phyloP scores from a whole-genome alignment of 106 monocot genomes.

The Dendrobium nobile region DNA sequence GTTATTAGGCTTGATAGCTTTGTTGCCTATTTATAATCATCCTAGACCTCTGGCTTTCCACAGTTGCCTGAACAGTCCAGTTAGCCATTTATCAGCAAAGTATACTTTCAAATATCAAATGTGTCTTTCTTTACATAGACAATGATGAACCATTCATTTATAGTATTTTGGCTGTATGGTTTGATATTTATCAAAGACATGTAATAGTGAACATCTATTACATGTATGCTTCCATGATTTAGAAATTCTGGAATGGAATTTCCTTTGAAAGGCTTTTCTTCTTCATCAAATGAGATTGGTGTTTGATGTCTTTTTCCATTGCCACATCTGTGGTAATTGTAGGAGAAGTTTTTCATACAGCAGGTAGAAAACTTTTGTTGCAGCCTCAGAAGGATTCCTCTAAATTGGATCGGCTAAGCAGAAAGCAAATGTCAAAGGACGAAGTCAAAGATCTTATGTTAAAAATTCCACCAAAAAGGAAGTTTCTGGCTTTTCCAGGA shows the following conservation, averaged over 20 bases:
- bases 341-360: not conserved
- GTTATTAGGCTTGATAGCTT: too few relatives aligned
- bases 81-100: too few relatives aligned
- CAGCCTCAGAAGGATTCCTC: not conserved
- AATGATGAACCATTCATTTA: too few relatives aligned
- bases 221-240: too few relatives aligned
- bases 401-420: not conserved
- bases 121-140: too few relatives aligned
- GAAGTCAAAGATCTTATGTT: not conserved
- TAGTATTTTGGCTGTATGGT: too few relatives aligned
- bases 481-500: slow-evolving; percentile 14
- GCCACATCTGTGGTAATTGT: not conserved
- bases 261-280: not conserved
- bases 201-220: too few relatives aligned
- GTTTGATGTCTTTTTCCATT: not conserved
- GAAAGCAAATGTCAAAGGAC: not conserved
- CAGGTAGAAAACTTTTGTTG: slow-evolving; percentile 10
- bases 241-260: not conserved
- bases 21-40: too few relatives aligned
- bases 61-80: too few relatives aligned
- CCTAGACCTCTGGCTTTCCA: too few relatives aligned
- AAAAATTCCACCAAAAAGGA: not conserved
- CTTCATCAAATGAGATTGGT: not conserved
- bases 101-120: too few relatives aligned
- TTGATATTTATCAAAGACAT: too few relatives aligned